Conservation (phyloP, 106 monocot species). For the Phalaenopsis aphrodite region DNA sequence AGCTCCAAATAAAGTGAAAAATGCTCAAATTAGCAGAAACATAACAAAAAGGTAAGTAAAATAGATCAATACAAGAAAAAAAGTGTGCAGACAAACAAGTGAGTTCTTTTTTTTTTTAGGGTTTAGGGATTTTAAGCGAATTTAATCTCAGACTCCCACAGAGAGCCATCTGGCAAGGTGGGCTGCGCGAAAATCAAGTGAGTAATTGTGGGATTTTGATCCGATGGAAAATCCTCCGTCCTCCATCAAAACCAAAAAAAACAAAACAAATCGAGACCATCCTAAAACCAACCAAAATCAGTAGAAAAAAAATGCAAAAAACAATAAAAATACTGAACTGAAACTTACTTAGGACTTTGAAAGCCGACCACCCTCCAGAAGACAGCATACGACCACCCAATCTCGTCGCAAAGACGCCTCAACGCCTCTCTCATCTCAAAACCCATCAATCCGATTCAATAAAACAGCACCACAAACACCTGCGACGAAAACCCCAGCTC, state of each 20-base stretch:
- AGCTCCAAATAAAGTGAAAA: not conserved
- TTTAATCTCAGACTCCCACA: too few relatives aligned
- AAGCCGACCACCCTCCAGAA: constrained; percentile 51
- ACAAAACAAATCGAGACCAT: not conserved
- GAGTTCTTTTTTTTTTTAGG: too few relatives aligned
- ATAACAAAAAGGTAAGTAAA: not conserved
- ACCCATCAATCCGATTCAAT: constrained; percentile 23
- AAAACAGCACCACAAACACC: not conserved
- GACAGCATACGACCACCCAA: constrained; percentile 85
- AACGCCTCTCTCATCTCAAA: constrained; percentile 35
- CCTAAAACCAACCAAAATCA: not conserved
- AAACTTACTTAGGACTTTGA: constrained; percentile 4
- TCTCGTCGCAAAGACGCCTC: constrained; percentile 56
- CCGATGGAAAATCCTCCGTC: not conserved
- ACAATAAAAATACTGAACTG: not conserved
- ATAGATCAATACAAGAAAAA: not conserved
- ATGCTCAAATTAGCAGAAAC: not conserved
- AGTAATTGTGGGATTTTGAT: too few relatives aligned
- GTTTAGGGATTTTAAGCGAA: too few relatives aligned
- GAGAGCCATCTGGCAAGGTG: too few relatives aligned
- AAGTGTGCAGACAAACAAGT: too few relatives aligned
- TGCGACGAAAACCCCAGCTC: not conserved
- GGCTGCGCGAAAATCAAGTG: not conserved
- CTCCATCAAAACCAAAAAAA: constrained; percentile 7
- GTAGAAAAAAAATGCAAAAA: not conserved